phyloP scores from a whole-genome alignment of 306 rosid species.

The Senna siamea region DNA sequence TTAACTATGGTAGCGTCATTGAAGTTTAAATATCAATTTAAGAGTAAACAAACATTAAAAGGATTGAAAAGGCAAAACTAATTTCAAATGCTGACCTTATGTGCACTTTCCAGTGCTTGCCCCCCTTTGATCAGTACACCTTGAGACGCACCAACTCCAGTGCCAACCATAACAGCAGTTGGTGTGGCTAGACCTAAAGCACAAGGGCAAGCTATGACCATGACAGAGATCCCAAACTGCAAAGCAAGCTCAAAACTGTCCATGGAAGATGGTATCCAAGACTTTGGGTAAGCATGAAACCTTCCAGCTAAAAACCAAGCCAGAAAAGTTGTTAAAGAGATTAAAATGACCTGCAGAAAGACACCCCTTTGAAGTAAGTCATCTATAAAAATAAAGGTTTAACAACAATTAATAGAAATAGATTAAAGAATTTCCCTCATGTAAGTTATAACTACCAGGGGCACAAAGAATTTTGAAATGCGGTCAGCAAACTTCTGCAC shows the following conservation, averaged over 20 bases:
- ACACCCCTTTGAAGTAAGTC: constrained; percentile 21
- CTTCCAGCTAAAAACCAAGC: constrained; percentile 82
- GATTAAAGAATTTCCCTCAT: background rate
- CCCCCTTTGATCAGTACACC: constrained; percentile 97
- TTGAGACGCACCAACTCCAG: constrained; percentile 92
- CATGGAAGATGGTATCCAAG: constrained; percentile 87
- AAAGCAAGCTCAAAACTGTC: constrained; percentile 90
- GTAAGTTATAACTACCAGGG: constrained; percentile 52
- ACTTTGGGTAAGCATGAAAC: constrained; percentile 65
- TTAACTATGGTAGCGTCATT: background rate
- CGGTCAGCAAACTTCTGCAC: constrained; percentile 88
- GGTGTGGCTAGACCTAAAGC: constrained; percentile 95
- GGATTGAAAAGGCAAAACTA: constrained; percentile 12
- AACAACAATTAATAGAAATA: background rate
- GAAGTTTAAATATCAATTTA: background rate
- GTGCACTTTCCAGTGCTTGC: constrained; percentile 84
- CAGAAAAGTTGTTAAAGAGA: constrained; percentile 77
- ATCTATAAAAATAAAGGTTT: background rate
- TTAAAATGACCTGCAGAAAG: constrained; percentile 64
- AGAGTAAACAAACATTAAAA: background rate
- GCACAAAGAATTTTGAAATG: constrained; percentile 85
- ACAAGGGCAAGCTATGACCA: constrained; percentile 99
- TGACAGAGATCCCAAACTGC: constrained; percentile 92
- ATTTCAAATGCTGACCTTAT: constrained; percentile 60
- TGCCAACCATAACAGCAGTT: constrained; percentile 95